Evolutionary conservation across 805 yeast species (phyloP).

Genomic region (Priceomyces castillae): DNA sequence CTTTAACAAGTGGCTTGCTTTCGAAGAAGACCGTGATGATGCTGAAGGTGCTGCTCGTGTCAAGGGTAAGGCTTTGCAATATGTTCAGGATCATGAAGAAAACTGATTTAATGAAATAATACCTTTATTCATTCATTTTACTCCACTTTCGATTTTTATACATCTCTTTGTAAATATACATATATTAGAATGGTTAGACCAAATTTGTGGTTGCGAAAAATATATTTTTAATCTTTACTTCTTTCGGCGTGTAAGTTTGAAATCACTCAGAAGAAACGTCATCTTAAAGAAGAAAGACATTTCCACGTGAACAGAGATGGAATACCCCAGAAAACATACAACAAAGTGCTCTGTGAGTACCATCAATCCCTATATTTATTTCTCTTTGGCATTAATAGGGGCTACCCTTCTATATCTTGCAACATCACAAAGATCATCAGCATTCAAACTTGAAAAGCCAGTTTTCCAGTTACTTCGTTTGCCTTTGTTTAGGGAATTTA

Average conservation of each 20-base stretch:
- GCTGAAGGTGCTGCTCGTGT: constrained; percentile 75
- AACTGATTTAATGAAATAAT: not conserved
- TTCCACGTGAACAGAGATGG: not conserved
- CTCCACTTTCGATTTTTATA: not conserved
- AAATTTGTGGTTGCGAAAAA: constrained; percentile 11
- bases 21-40: constrained; percentile 69
- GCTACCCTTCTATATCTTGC: constrained; percentile 5
- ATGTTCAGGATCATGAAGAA: constrained; percentile 39
- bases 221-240: not conserved
- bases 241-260: not conserved
- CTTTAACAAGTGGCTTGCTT: constrained; percentile 87
- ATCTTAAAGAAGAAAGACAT: no score
- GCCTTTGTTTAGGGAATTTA: constrained; percentile 8
- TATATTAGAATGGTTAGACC: not conserved
- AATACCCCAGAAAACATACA: not conserved
- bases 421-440: not conserved
- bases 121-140: not conserved
- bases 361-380: constrained; percentile 4
- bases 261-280: no score
- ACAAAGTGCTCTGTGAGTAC: not conserved
- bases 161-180: not conserved
- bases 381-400: constrained; percentile 3
- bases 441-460: constrained; percentile 2
- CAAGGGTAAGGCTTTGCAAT: constrained; percentile 87
- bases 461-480: constrained; percentile 7